Base-by-base conservation (phyloP, 2,329 filamentous ascomycete species). In the Botrytis galanthina region DNA sequence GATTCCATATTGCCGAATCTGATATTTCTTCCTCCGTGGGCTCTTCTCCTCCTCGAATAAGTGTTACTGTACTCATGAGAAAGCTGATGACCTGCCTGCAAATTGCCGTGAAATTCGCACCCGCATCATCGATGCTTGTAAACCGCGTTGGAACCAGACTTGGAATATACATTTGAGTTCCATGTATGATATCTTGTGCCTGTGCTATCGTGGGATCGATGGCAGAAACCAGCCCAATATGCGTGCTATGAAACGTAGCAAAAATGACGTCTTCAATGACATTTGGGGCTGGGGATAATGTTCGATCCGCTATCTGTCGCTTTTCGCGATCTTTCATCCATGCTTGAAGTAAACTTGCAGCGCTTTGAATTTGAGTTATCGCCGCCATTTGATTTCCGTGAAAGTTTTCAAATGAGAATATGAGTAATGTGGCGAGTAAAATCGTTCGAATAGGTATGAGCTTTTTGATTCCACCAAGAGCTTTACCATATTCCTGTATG, bases 401-500 rank as follows among this genome's bases (percentile, higher is more conserved):
- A 46, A 72, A 72, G 20, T 67, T 72, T 20, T 72, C 70, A 18
- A 72, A 72, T 8, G 46, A 67, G 42, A 67, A 72, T 32, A 72
- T 44, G 26, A 72, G 48, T 42, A 72, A 37, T 37, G 70, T 35
- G 10, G 70, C 61, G 35, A 72, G 22, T 20, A 72, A 59, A 67
- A 16, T 67, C 61, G 35, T 67, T 12, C 70, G 70, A 16, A 72
- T 72, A 4, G 61, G 61, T 66, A 44, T 46, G 26, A 54, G 44
- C 42, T 62, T 48, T 44, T 44, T 57, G 14, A 72, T 72, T 16
- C 70, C 70, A 7, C 32, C 51, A 14, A 72, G 44, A 37, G 70
- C 70, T 67, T 42, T 51, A 16, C 70, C 70, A 44, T 72, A 72
- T 67, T 72, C 70, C 32, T 37, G 61, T 32, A 67, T 18, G 29